Percentiles rank a stretch among this genome's conserved stretches.
Conservation (phyloP, 2,329 filamentous ascomycete genomes). For the Penicillium glabrum region DNA sequence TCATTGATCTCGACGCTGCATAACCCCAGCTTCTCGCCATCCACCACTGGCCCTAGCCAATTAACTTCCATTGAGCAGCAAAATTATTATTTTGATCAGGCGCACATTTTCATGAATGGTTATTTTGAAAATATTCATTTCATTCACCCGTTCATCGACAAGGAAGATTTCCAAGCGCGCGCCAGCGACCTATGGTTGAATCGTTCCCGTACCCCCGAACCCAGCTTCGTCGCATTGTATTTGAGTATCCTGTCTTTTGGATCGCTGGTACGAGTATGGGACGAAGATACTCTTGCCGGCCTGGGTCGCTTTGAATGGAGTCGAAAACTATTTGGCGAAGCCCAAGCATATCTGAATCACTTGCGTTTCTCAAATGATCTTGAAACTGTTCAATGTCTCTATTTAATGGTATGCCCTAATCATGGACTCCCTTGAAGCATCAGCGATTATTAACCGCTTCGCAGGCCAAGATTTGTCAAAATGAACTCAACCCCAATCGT, state of each 20-base stretch:
- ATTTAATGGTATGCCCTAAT: constrained; percentile 42
- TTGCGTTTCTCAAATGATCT: constrained; percentile 48
- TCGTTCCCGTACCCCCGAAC: constrained; percentile 26
- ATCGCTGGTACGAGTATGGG: constrained; percentile 46
- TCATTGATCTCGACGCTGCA: constrained; percentile 48
- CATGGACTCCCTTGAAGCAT: neutral
- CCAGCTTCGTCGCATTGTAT: constrained; percentile 50
- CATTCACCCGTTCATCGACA: constrained; percentile 51
- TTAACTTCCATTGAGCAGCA: constrained; percentile 24
- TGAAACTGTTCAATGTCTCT: constrained; percentile 50
- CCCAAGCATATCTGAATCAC: constrained; percentile 39
- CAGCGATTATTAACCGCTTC: neutral
- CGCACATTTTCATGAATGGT: constrained; percentile 47
- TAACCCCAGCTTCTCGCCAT: constrained; percentile 46
- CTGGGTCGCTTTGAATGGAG: constrained; percentile 49
- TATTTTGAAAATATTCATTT: constrained; percentile 53
- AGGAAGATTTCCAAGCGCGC: constrained; percentile 43
- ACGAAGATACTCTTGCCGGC: constrained; percentile 45
- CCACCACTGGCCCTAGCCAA: constrained; percentile 21
- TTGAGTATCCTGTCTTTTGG: constrained; percentile 50
- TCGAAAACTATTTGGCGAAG: constrained; percentile 47
- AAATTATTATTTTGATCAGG: constrained; percentile 47
- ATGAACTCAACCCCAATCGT: constrained; percentile 51
- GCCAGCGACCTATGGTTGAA: constrained; percentile 48
- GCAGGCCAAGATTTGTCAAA: constrained; percentile 51